These are phyloP conservation scores for Cyphellophora europaea DNA, from an alignment of 2,329 filamentous ascomycete species.

Conservation along the genomic window DNA sequence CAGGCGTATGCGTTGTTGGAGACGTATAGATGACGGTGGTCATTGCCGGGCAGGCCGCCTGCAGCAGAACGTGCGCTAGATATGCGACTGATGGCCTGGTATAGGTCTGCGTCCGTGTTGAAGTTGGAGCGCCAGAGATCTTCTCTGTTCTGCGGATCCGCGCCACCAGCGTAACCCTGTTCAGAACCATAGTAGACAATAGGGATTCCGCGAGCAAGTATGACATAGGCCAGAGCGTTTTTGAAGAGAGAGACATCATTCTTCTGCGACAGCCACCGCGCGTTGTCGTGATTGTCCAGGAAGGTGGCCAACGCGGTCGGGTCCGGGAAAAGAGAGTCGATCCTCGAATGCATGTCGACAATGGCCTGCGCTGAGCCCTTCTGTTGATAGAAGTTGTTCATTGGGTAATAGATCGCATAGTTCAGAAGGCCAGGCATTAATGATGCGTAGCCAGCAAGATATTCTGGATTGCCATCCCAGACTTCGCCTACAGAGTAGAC, in stretches of 20 bases:
- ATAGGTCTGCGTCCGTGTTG: background rate
- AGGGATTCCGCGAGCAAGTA: constrained; percentile 51
- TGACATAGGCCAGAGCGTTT: constrained; percentile 53
- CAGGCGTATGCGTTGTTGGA: background rate
- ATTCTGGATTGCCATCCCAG: constrained; percentile 26
- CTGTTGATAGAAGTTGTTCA: constrained; percentile 25
- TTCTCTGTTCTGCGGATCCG: constrained; percentile 43
- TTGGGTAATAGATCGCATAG: constrained; percentile 32
- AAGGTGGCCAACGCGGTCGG: constrained; percentile 42
- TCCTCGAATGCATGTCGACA: constrained; percentile 8
- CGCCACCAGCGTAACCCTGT: constrained; percentile 47
- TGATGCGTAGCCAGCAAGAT: constrained; percentile 34
- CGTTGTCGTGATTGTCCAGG: constrained; percentile 51
- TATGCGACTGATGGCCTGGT: background rate
- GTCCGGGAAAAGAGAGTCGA: constrained; percentile 29
- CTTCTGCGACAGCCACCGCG: constrained; percentile 41
- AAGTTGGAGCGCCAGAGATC: constrained; percentile 42
- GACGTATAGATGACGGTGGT: background rate
- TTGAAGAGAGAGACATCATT: constrained; percentile 43
- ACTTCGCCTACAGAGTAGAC: constrained; percentile 41
- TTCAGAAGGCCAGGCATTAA: constrained; percentile 37
- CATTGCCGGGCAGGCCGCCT: background rate
- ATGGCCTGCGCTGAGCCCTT: constrained; percentile 16
- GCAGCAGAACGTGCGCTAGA: background rate
- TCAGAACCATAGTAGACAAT: constrained; percentile 60